These are phyloP conservation scores for Fraxinus xanthoxyloides DNA, from an alignment of 305 asterid species.

Conservation along the genomic window DNA sequence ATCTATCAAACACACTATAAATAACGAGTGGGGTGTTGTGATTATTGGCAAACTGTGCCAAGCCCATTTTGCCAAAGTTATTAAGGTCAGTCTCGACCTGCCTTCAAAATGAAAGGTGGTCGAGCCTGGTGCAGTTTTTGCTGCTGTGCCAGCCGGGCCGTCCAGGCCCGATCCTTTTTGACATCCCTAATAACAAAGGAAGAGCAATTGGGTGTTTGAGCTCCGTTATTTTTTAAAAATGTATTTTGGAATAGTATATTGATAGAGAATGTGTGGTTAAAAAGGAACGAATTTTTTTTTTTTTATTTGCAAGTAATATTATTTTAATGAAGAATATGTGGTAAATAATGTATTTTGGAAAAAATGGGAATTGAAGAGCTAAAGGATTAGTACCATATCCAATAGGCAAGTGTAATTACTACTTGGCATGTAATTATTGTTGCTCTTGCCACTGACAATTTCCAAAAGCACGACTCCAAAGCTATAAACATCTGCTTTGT, in stretches of 20 bases:
- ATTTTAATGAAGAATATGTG: no score
- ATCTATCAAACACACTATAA: no score
- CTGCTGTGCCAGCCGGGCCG: not conserved
- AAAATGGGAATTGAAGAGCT: not conserved
- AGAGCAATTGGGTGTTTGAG: not conserved
- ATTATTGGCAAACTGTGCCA: not conserved
- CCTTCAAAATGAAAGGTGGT: not conserved
- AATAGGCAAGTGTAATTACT: slow-evolving; percentile 65
- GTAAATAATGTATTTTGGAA: no score
- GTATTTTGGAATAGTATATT: no score
- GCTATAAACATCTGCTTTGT: slow-evolving; percentile 94
- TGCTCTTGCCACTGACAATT: slow-evolving; percentile 82
- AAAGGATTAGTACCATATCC: slow-evolving; percentile 62
- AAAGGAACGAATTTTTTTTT: no score
- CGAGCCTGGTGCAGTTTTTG: not conserved
- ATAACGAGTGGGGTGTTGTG: not conserved
- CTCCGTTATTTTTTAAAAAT: no score
- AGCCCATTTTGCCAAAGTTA: not conserved
- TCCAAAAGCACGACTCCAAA: slow-evolving; percentile 84
- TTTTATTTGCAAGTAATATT: no score
- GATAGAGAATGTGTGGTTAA: no score
- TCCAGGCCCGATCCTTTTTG: not conserved
- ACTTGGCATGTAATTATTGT: slow-evolving; percentile 68
- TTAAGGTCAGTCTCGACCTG: not conserved
- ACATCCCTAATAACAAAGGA: not conserved